Conservation (phyloP, 352 stramenopile species). For the Pythium apleroticum region DNA sequence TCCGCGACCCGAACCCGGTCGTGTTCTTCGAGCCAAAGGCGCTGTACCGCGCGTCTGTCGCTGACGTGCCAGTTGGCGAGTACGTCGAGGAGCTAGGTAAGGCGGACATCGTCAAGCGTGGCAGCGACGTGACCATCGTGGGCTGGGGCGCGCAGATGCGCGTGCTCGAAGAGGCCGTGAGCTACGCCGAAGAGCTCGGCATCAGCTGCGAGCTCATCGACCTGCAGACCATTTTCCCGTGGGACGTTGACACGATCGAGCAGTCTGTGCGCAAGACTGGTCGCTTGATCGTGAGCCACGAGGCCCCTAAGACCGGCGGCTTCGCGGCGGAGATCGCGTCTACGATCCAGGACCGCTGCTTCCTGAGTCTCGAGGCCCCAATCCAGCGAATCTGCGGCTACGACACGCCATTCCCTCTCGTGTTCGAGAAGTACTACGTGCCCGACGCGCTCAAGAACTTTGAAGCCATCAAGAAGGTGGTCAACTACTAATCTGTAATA, state of each 20-base stretch:
- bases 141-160: conserved; percentile 93
- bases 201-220: conserved; percentile 98
- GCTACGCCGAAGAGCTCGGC: conserved; percentile 88
- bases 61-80: conserved; percentile 94
- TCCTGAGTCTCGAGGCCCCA: conserved; percentile 95
- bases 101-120: conserved; percentile 92
- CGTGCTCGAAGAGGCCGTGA: conserved; percentile 80
- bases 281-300: conserved; percentile 95
- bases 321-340: conserved; percentile 97
- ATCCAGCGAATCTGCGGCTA: conserved; percentile 94
- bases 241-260: conserved; percentile 94
- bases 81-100: conserved; percentile 94
- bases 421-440: conserved; percentile 96
- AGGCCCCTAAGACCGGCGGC: conserved; percentile 93
- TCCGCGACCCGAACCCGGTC: conserved; percentile 96
- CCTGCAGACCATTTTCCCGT: conserved; percentile 97
- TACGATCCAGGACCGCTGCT: conserved; percentile 92
- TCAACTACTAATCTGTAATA: conserved; percentile 75
- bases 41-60: conserved; percentile 96
- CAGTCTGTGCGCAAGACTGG: conserved; percentile 97
- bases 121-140: conserved; percentile 95
- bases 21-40: conserved; percentile 99
- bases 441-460: conserved; percentile 94
- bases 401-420: conserved; percentile 97
- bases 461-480: conserved; percentile 92